Percentiles rank a stretch among this genome's conserved stretches.
phyloP scores from a whole-genome alignment of 1,139 yeast genomes.

The Neolecta irregularis region DNA sequence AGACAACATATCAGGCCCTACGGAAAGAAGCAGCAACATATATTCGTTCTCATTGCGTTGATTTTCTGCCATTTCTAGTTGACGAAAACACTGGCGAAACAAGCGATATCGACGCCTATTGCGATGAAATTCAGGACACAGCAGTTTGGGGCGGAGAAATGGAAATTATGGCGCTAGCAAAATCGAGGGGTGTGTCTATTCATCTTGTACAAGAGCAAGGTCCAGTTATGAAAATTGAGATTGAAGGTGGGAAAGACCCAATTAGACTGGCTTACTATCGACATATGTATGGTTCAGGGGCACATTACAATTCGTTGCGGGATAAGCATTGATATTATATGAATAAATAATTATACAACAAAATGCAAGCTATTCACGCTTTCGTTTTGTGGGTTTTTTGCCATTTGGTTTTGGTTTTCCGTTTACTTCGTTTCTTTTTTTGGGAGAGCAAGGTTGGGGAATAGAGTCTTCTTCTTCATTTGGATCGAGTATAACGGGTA shows the following conservation, averaged over 20 bases:
- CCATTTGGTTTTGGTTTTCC: neutral
- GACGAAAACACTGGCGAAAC: conserved; percentile 51
- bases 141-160: conserved; percentile 95
- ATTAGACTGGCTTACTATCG: conserved; percentile 58
- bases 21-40: conserved; percentile 52
- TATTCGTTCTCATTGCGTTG: conserved; percentile 47
- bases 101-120: conserved; percentile 53
- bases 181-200: conserved; percentile 54
- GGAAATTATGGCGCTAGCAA: conserved; percentile 69
- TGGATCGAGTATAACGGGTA: conserved; percentile 1
- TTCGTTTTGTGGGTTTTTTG: neutral
- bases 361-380: no score
- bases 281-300: conserved; percentile 57
- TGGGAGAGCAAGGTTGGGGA: neutral
- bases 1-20: conserved; percentile 24
- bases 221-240: conserved; percentile 45
- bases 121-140: conserved; percentile 49
- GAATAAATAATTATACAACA: neutral
- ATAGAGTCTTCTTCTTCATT: no score
- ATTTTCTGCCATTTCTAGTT: conserved; percentile 65
- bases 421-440: neutral
- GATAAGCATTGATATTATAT: neutral
- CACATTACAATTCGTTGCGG: conserved; percentile 77
- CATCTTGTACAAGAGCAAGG: conserved; percentile 64
- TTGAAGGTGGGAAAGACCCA: conserved; percentile 32